A percentile compares a stretch with the other conserved stretches of the same genome.
Conservation (phyloP, 129 eudicot genomes). For the Artemisia annua region DNA sequence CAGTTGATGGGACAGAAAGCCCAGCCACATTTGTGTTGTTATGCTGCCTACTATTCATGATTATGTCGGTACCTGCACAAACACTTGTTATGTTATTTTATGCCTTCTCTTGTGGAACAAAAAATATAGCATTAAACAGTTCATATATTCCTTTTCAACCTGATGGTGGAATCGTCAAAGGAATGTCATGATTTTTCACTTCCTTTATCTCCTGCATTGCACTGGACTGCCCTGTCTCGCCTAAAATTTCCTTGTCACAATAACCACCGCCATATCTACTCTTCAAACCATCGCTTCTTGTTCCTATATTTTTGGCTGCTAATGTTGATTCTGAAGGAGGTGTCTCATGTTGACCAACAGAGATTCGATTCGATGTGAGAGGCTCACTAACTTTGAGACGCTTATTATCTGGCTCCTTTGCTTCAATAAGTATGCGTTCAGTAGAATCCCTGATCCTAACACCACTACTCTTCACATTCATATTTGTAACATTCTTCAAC, state of each 20-base stretch:
- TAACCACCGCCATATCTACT: slow-evolving; percentile 25
- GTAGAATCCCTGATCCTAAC: slow-evolving; percentile 32
- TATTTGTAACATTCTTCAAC: slow-evolving; percentile 26
- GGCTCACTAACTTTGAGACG: slow-evolving; percentile 49
- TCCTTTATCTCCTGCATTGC: slow-evolving; percentile 26
- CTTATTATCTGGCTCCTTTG: slow-evolving; percentile 52
- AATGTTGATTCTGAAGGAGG: slow-evolving; percentile 25
- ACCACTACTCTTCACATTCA: slow-evolving; percentile 14
- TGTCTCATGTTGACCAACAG: slow-evolving; percentile 29
- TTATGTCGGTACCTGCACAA: slow-evolving; percentile 44
- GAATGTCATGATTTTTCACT: slow-evolving; percentile 29
- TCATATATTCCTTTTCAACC: slow-evolving; percentile 25
- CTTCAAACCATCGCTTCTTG: slow-evolving; percentile 29
- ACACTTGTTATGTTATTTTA: slow-evolving; percentile 11
- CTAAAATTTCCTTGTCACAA: slow-evolving; percentile 26
- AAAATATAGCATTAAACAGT: not conserved
- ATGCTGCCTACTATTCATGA: slow-evolving; percentile 28
- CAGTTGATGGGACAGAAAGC: slow-evolving; percentile 29
- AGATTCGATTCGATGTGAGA: slow-evolving; percentile 12
- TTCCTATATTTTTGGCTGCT: slow-evolving; percentile 24
- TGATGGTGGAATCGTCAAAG: slow-evolving; percentile 32
- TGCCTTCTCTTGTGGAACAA: slow-evolving; percentile 5
- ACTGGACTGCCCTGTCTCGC: slow-evolving; percentile 27
- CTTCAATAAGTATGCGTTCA: slow-evolving; percentile 33
- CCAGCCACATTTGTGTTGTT: slow-evolving; percentile 38